A percentile compares a stretch with the other conserved stretches of the same genome.
Evolutionary conservation across 257 asterid species (phyloP).

Genomic region (Solanum infundibuliforme): DNA sequence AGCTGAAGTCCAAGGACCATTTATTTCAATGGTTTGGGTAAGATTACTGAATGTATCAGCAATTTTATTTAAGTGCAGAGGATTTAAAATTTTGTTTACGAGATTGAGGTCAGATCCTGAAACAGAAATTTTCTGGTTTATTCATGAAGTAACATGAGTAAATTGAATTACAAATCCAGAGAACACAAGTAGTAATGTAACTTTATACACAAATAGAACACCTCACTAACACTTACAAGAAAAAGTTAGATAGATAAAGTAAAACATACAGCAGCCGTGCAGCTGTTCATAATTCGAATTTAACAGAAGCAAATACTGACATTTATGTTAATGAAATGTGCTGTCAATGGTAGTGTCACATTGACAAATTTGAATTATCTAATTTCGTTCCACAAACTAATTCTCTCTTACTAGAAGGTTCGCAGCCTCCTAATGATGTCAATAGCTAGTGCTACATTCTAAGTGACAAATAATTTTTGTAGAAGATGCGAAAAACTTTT

Average conservation of each 20-base stretch:
- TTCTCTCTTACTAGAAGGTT: background rate
- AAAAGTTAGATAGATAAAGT: background rate
- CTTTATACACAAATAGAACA: background rate
- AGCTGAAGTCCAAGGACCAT: conserved; percentile 73
- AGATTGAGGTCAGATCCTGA: conserved; percentile 44
- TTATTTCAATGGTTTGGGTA: conserved; percentile 30
- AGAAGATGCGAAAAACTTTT: background rate
- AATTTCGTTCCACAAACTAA: background rate
- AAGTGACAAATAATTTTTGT: background rate
- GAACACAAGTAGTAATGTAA: background rate
- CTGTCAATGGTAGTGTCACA: background rate
- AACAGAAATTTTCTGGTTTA: background rate
- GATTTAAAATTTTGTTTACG: conserved; percentile 49
- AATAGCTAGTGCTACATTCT: background rate
- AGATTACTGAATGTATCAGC: conserved; percentile 33
- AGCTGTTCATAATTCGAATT: background rate
- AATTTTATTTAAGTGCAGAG: conserved; percentile 42
- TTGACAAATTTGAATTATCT: background rate
- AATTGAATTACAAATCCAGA: background rate
- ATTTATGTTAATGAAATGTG: background rate
- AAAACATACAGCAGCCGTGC: background rate
- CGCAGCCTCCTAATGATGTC: background rate
- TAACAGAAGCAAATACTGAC: background rate
- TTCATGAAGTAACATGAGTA: background rate
- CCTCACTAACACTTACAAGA: background rate